Conservation (phyloP, 768 basidiomycete genomes). For the Asterophora parasitica region DNA sequence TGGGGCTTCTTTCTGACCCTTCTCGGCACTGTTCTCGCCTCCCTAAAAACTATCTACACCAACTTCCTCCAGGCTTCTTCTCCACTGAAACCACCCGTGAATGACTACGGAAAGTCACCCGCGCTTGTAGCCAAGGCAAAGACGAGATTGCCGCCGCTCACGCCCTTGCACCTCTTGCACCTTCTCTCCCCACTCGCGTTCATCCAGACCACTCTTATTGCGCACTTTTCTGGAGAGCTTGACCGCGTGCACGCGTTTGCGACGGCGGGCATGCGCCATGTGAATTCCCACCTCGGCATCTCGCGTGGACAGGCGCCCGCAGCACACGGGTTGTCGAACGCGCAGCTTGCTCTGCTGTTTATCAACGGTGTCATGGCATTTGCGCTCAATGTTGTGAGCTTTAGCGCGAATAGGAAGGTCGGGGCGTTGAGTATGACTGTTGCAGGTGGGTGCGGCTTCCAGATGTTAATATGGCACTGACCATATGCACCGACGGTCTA, state of each 20-base stretch:
- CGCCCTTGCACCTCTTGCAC: conserved; percentile 79
- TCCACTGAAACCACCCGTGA: neutral
- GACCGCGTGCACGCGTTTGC: conserved; percentile 44
- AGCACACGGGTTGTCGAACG: conserved; percentile 27
- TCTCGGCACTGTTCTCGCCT: conserved; percentile 85
- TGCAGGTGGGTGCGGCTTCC: conserved; percentile 51
- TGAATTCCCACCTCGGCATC: neutral
- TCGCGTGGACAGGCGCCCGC: conserved; percentile 26
- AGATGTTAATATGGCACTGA: neutral
- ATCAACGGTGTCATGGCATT: conserved; percentile 89
- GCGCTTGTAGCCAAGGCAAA: neutral
- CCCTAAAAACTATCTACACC: conserved; percentile 90
- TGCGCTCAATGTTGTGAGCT: conserved; percentile 88
- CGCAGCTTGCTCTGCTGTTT: conserved; percentile 49
- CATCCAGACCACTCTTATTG: conserved; percentile 77
- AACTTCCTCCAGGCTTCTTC: conserved; percentile 64
- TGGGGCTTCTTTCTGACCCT: conserved; percentile 86
- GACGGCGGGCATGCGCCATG: neutral
- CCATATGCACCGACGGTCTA: conserved; percentile 22
- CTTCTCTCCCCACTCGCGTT: conserved; percentile 92
- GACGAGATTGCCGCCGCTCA: conserved; percentile 22
- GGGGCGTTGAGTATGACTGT: conserved; percentile 91
- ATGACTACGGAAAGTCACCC: neutral
- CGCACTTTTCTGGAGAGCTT: conserved; percentile 78
- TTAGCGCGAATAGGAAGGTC: conserved; percentile 91